Base-by-base conservation (phyloP, 352 stramenopile genomes). In the Pythium folliculosum region DNA sequence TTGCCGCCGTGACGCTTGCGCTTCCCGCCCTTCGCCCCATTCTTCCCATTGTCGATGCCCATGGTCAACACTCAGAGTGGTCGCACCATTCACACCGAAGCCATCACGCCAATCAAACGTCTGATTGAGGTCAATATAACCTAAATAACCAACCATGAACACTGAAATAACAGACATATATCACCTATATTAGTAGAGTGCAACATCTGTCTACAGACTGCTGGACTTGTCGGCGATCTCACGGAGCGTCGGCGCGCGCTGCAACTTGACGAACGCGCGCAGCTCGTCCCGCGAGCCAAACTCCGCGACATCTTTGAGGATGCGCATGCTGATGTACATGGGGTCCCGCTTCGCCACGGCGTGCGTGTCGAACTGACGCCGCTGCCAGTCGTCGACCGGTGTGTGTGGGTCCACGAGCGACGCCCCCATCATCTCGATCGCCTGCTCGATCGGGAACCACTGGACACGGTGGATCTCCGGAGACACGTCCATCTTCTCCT, bases 381-480 rank as follows among this genome's bases (percentile, higher is more conserved):
- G 47, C 59, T 86, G 78, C 72, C 77, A 86, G 9, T 66, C 74
- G 57, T 86, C 75, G 22, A 86, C 65, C 16, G 71, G 67, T 5
- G 63, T 68, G 35, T 73, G 47, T 19, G 73, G 70, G 3, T 71
- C 73, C 3, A 80, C 19, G 10, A 80, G 47, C 35, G 67, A 69
- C 14, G 58, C 58, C 3, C 53, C 54, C 74, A 86, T 81, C 74
- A 86, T 80, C 6, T 66, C 58, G 59, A 90, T 83, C 2, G 78
- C 81, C 6, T 70, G 51, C 4, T 82, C 73, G 35, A 90, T 79
- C 14, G 77, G 76, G 45, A 90, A 84, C 81, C 81, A 90, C 48
- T 72, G 60, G 32, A 90, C 69, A 22, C 72, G 56, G n/a, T 77
- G 72, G 43, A 90, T 81, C 65, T 90, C 81, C 5, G 81, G 81